Base-by-base conservation (phyloP, 306 rosid genomes). In the Nissolia schottii region DNA sequence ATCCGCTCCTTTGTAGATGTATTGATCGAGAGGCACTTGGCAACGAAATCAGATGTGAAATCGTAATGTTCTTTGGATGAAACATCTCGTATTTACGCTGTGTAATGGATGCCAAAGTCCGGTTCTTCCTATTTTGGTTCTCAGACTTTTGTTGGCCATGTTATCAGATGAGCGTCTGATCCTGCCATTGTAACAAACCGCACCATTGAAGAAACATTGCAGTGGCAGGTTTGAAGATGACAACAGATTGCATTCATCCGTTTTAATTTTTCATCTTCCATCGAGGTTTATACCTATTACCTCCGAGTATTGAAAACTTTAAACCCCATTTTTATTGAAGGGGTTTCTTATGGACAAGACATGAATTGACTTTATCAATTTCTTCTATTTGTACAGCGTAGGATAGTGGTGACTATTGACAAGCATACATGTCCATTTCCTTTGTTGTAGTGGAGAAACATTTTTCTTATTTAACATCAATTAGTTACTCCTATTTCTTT, bases 1-100 rank as follows among this genome's bases (percentile, higher is more conserved):
- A 87, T 86, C 48, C 99, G 95, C 68, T 81, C 99, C 46, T 94
- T 91, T 84, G 97, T 94, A 79, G 99, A 95, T 79, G 81, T 74
- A 77, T 83, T 95, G 85, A 89, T 91, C 58, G 97, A 89, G 83
- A 94, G 88, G 83, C 92, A 94, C 83, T 87, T 86, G 96, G 78
- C 81, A 34, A 55, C 24, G 22, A 87, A 86, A 77, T 75, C 90
- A 5, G 75, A 43, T 58, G 40, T 14, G 78, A 91, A 86, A 80
- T 82, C 88, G 18, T 86, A 82, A 86, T 70, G 77, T 46, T 77
- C 55, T 19, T 18, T 23, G 73, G 79, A 66, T 55, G 73, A 76
- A 69, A 62, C 64, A 31, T 61, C 72, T 49, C 67, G 48, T 53
- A 53, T 25, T 67, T 75, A 48, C 65, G 66, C 66, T 74, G 48